Percentiles rank a stretch among this genome's conserved stretches.
Evolutionary conservation across 2,329 filamentous ascomycete genomes (phyloP).

Genomic region (Diaporthe sp.): DNA sequence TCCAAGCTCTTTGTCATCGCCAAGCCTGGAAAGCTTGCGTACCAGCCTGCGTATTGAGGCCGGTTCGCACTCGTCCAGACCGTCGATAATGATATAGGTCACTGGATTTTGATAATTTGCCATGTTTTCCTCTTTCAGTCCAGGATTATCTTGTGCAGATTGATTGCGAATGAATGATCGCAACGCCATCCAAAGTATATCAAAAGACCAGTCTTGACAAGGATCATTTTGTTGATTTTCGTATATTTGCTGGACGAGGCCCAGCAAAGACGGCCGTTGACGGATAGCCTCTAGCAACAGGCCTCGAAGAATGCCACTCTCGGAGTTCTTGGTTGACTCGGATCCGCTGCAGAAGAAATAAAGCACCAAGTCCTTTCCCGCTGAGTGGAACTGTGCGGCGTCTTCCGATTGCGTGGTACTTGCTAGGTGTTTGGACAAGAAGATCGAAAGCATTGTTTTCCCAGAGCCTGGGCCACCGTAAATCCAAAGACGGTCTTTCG

Average conservation of each 20-base stretch:
- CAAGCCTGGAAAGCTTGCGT: not conserved
- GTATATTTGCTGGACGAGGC: not conserved
- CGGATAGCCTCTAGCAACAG: not conserved
- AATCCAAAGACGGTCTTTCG: not conserved
- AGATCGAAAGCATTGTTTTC: not conserved
- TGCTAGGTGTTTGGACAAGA: not conserved
- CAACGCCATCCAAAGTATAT: not conserved
- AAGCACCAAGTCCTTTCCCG: not conserved
- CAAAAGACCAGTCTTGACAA: not conserved
- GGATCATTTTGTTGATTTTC: not conserved
- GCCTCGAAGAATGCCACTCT: not conserved
- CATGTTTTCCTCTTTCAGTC: no score
- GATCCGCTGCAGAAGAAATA: not conserved
- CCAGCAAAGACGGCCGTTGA: not conserved
- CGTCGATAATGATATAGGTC: not conserved
- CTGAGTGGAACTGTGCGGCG: no score
- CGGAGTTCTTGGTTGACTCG: not conserved
- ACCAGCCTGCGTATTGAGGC: not conserved
- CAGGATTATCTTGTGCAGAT: not conserved
- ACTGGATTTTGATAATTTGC: not conserved
- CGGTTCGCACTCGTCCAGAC: slow-evolving; percentile 5
- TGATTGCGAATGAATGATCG: not conserved
- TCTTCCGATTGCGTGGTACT: not conserved
- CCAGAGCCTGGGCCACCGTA: slow-evolving; percentile 1
- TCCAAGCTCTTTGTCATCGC: not conserved